Percentiles rank a stretch among this genome's conserved stretches.
Conservation (phyloP, 257 asterid species). For the Solanum habrochaites region DNA sequence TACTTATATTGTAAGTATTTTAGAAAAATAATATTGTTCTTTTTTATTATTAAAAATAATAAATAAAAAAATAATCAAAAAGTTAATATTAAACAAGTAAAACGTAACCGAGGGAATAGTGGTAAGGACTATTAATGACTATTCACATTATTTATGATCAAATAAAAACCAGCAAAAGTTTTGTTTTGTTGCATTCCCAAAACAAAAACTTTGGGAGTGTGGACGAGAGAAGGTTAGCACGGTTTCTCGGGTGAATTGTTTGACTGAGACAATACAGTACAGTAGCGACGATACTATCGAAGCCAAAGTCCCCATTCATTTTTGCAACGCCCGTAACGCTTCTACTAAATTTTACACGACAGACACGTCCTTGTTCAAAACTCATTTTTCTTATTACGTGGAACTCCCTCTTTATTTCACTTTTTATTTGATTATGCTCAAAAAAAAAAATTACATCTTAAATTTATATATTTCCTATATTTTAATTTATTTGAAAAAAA, state of each 20-base stretch:
- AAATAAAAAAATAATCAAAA: too few relatives aligned
- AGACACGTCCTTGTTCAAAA: neutral
- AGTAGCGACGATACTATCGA: slow-evolving; percentile 41
- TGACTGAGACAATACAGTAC: slow-evolving; percentile 27
- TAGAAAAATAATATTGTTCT: too few relatives aligned
- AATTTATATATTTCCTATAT: neutral
- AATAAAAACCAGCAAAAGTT: neutral
- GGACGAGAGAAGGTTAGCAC: slow-evolving; percentile 16
- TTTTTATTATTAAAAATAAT: too few relatives aligned
- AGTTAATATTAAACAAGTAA: too few relatives aligned
- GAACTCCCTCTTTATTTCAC: neutral
- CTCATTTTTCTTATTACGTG: neutral
- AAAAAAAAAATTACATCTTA: neutral
- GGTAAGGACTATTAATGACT: too few relatives aligned
- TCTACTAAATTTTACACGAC: neutral
- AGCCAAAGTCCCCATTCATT: slow-evolving; percentile 37
- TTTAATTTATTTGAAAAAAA: too few relatives aligned
- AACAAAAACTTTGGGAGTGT: neutral
- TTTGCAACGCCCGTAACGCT: slow-evolving; percentile 22
- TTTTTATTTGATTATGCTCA: neutral
- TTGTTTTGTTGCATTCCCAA: neutral
- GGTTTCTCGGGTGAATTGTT: slow-evolving; percentile 41
- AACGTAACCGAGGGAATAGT: too few relatives aligned
- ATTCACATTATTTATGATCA: neutral
- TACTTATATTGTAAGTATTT: too few relatives aligned